Percentiles rank a stretch among this genome's conserved stretches.
Conservation (phyloP, 2,329 filamentous ascomycete species). For the Zymoseptoria tritici region DNA sequence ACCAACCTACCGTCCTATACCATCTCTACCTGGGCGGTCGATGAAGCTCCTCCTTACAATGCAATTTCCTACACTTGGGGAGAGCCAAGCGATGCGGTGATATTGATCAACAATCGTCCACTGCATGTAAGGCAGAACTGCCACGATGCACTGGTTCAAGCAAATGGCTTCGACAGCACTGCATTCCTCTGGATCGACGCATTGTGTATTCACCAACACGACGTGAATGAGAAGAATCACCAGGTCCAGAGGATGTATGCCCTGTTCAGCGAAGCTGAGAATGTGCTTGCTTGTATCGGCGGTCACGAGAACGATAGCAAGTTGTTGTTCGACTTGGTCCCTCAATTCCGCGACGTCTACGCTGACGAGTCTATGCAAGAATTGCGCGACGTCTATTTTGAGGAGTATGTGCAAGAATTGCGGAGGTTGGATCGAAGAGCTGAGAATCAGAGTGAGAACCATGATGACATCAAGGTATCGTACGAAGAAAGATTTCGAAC, state of each 20-base stretch:
- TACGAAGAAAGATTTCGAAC: no score
- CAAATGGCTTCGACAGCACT: not conserved
- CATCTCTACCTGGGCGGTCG: not conserved
- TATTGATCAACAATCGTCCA: not conserved
- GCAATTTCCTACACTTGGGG: conserved; percentile 10
- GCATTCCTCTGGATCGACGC: conserved; percentile 1
- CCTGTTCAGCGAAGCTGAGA: not conserved
- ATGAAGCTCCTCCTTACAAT: conserved; percentile 2
- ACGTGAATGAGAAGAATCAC: not conserved
- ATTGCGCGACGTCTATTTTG: no score
- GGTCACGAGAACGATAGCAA: not conserved
- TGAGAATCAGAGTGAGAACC: no score
- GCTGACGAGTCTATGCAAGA: no score
- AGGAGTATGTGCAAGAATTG: no score
- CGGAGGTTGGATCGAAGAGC: no score
- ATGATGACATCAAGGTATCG: no score
- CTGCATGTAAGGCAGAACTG: not conserved
- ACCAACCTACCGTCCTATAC: not conserved
- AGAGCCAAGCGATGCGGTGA: not conserved
- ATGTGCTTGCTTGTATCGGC: conserved; percentile 1
- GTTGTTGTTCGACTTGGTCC: not conserved
- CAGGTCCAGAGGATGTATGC: conserved; percentile 3
- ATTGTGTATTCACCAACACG: conserved; percentile 1
- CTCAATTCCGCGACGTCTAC: no score
- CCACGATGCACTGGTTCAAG: conserved; percentile 1